phyloP scores from a whole-genome alignment of 2,329 filamentous ascomycete genomes.

The Fusarium sp. region DNA sequence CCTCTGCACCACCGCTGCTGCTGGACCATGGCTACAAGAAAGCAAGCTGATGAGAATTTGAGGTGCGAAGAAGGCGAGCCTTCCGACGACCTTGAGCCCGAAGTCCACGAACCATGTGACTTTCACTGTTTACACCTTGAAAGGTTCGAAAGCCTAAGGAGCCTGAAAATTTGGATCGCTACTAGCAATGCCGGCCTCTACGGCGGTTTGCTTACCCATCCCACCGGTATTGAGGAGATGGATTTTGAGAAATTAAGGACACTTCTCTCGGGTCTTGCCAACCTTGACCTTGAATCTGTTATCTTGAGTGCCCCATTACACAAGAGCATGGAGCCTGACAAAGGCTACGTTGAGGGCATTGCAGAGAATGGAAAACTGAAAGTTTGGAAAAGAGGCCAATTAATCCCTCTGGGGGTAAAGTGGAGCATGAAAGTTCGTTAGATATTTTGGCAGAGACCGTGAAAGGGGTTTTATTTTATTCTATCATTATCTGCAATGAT shows the following conservation, averaged over 20 bases:
- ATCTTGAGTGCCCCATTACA: neutral
- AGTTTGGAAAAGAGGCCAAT: neutral
- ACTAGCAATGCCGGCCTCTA: neutral
- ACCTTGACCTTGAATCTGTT: neutral
- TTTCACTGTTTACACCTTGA: neutral
- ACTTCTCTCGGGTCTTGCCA: neutral
- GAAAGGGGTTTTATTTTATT: neutral
- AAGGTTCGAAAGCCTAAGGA: neutral
- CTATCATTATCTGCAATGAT: no score
- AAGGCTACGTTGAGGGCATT: neutral
- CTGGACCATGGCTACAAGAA: neutral
- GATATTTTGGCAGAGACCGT: neutral
- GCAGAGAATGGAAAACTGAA: neutral
- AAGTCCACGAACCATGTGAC: neutral
- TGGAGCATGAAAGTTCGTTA: neutral
- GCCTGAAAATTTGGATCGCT: neutral
- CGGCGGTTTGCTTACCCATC: neutral
- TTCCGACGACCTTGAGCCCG: neutral
- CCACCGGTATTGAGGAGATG: neutral
- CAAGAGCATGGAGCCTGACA: neutral
- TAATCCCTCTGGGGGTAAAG: neutral
- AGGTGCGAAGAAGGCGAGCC: neutral
- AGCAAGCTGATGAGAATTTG: neutral
- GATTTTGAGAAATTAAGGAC: neutral
- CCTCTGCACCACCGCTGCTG: neutral